Percentiles rank a stretch among this genome's conserved stretches.
Evolutionary conservation across 805 yeast genomes (phyloP).

Genomic region (Saturnispora dispora): DNA sequence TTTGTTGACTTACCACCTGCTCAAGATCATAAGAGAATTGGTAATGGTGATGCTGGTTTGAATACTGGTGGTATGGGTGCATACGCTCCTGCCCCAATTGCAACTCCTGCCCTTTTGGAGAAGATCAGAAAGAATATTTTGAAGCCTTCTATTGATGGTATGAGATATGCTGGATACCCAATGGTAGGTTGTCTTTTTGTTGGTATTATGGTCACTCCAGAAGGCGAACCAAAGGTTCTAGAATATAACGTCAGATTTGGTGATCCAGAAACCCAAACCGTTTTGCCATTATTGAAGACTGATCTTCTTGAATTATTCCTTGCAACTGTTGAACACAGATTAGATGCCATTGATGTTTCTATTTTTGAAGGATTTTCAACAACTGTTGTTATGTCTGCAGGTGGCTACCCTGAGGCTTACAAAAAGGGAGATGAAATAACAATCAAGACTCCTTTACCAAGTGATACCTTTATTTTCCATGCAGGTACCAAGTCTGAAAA

Average conservation of each 20-base stretch:
- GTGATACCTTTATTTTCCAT: constrained; percentile 74
- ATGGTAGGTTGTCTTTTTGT: constrained; percentile 94
- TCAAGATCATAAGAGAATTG: constrained; percentile 95
- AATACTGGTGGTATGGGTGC: constrained; percentile 99
- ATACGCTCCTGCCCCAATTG: constrained; percentile 96
- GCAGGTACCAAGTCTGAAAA: constrained; percentile 75
- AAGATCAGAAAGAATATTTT: constrained; percentile 68
- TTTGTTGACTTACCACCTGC: constrained; percentile 90
- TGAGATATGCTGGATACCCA: constrained; percentile 92
- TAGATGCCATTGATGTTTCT: constrained; percentile 66
- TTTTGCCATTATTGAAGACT: constrained; percentile 79
- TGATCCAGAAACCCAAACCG: constrained; percentile 98
- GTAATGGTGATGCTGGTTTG: constrained; percentile 87
- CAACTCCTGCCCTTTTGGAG: constrained; percentile 62
- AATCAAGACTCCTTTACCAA: constrained; percentile 38
- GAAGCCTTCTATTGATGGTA: constrained; percentile 88
- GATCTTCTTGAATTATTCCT: constrained; percentile 88
- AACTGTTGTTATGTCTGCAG: constrained; percentile 94
- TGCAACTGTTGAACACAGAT: constrained; percentile 90
- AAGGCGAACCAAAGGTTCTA: constrained; percentile 80
- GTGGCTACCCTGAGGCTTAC: constrained; percentile 90
- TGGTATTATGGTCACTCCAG: constrained; percentile 82
- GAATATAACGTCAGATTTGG: constrained; percentile 98
- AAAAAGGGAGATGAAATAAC: constrained; percentile 79
- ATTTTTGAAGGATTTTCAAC: constrained; percentile 53